Evolutionary conservation across 495 filamentous ascomycete genomes (phyloP), one percentile per base, ranked within the genome.

Genomic region (Neurospora sp.): DNA sequence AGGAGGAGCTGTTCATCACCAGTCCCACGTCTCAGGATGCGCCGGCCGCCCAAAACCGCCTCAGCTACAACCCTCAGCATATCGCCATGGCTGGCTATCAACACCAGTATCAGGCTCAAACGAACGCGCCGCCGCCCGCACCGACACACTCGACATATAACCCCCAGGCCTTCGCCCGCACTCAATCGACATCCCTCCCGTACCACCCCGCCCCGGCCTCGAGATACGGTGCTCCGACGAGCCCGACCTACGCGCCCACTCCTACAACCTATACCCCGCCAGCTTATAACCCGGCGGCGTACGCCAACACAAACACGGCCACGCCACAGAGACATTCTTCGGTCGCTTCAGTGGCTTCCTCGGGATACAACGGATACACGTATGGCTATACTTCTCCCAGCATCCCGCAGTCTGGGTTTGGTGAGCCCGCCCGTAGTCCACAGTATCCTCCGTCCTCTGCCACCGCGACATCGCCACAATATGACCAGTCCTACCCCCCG

Each of bases 161-260:
- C 75, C 94, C 94, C 2, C 93, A 94, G 80, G 84, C 91, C 70
- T 98, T 94, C 79, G 88, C 86, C 66, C 84, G 88, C 10, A 87
- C 91, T 4, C 87, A 92, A 66, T 88, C 90, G 22, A 83, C 80
- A 3, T 79, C 79, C n/a, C 73, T 84, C 40, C 86, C 82, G 40
- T 85, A 83, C 68, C 83, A 82, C 46, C 83, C 82, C 61, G 78
- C 80, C 48, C 81, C 83, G 2, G 68, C 74, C 14, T 69, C 80
- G 27, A 80, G 83, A 72, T 82, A 80, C 41, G 71, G 69, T 40
- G 72, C 77, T 31, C 74, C 81, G 41, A 75, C 73, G 72, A 82
- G 80, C 74, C 78, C 78, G 71, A 79, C 77, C 14, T 80, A 79
- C 72, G 73, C 71, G 22, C 42, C 78, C 10, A 74, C 78, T 3